phyloP scores from a whole-genome alignment of 805 yeast species.

The Candida easanensis region DNA sequence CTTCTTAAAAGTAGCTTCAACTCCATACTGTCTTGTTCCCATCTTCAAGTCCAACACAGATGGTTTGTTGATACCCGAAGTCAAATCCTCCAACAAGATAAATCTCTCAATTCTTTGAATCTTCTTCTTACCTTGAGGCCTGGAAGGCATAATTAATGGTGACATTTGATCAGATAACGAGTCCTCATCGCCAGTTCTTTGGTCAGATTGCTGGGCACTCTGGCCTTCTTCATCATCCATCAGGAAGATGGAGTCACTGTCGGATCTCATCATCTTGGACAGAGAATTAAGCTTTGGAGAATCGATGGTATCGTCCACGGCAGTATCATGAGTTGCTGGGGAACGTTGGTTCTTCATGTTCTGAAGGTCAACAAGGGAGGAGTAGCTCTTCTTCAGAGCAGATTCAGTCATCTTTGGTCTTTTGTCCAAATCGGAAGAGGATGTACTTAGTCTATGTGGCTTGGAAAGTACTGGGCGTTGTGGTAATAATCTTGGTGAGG shows the following conservation, averaged over 20 bases:
- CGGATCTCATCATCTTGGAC: constrained; percentile 10
- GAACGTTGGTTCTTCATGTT: constrained; percentile 5
- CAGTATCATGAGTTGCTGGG: neutral
- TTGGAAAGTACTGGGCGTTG: constrained; percentile 10
- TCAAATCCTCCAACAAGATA: constrained; percentile 85
- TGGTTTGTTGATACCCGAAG: constrained; percentile 77
- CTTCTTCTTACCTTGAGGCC: constrained; percentile 22
- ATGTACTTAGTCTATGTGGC: constrained; percentile 23
- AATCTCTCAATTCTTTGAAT: constrained; percentile 72
- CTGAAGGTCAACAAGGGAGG: constrained; percentile 26
- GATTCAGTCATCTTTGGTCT: constrained; percentile 17
- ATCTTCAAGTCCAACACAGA: constrained; percentile 93
- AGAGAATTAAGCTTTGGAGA: constrained; percentile 1
- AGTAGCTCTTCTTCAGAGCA: constrained; percentile 20
- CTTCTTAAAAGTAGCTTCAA: constrained; percentile 77
- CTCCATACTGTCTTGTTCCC: constrained; percentile 98
- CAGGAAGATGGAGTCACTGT: constrained; percentile 37
- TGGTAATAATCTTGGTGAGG: constrained; percentile 21
- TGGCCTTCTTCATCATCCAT: constrained; percentile 42
- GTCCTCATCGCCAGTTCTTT: constrained; percentile 13
- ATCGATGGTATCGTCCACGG: constrained; percentile 3
- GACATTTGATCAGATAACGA: constrained; percentile 19
- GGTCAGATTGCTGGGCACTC: constrained; percentile 5
- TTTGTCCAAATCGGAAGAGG: constrained; percentile 24
- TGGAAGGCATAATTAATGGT: constrained; percentile 19